Evolutionary conservation across 371 early-diverging fungal genomes (phyloP).

Genomic region (Fennellomyces sp.): DNA sequence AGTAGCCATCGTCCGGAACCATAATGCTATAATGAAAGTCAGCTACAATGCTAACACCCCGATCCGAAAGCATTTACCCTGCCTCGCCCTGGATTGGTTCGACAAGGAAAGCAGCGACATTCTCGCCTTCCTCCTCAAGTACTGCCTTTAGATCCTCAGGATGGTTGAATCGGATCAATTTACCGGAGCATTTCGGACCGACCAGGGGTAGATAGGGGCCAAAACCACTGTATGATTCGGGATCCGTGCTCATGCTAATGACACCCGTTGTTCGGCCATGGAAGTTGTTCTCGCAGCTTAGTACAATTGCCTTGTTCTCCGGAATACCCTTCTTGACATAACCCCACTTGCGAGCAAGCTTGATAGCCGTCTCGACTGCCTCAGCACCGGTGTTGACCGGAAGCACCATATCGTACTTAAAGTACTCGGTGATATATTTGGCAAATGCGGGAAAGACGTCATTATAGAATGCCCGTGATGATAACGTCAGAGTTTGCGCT

Average conservation of each 20-base stretch:
- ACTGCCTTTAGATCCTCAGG: slow-evolving; percentile 88
- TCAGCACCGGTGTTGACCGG: slow-evolving; percentile 99
- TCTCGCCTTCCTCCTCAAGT: slow-evolving; percentile 77
- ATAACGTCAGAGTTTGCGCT: slow-evolving; percentile 81
- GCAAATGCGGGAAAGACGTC: slow-evolving; percentile 90
- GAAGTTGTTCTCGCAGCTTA: slow-evolving; percentile 91
- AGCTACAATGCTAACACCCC: not conserved
- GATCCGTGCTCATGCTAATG: slow-evolving; percentile 95
- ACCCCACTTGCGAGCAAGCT: slow-evolving; percentile 98
- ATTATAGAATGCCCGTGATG: slow-evolving; percentile 97
- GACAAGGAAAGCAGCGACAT: slow-evolving; percentile 92
- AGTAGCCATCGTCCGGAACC: slow-evolving; percentile 93
- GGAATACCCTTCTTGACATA: slow-evolving; percentile 91
- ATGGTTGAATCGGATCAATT: slow-evolving; percentile 78
- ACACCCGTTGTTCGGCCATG: slow-evolving; percentile 97
- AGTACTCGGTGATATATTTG: slow-evolving; percentile 90
- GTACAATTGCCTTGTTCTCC: slow-evolving; percentile 81
- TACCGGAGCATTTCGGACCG: slow-evolving; percentile 60
- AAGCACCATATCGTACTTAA: slow-evolving; percentile 96
- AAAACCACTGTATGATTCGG: slow-evolving; percentile 82
- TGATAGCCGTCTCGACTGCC: slow-evolving; percentile 98
- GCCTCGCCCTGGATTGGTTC: slow-evolving; percentile 99
- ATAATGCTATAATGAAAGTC: slow-evolving; percentile 60
- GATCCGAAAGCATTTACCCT: slow-evolving; percentile 48
- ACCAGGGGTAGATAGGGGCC: slow-evolving; percentile 94